Evolutionary conservation across 2,329 filamentous ascomycete species (phyloP).

Genomic region (Thelonectria olida): DNA sequence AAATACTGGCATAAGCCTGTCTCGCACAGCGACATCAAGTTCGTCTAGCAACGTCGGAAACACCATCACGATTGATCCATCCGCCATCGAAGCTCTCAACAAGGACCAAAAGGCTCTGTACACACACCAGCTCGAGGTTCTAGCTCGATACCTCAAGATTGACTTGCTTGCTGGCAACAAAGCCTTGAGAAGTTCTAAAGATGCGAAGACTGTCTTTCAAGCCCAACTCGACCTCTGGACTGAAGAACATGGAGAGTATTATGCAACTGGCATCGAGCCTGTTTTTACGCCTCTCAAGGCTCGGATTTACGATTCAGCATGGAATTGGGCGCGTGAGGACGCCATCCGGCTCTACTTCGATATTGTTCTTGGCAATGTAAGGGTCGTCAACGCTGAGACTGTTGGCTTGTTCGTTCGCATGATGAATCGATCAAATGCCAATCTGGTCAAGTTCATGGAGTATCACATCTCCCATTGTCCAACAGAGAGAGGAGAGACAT

Average conservation of each 20-base stretch:
- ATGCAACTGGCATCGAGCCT: slow-evolving; percentile 92
- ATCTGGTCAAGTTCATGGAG: slow-evolving; percentile 98
- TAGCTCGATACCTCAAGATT: slow-evolving; percentile 96
- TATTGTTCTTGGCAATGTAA: slow-evolving; percentile 94
- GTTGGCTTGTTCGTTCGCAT: slow-evolving; percentile 98
- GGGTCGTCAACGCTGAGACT: slow-evolving; percentile 95
- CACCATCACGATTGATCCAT: slow-evolving; percentile 99
- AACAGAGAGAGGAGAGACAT: slow-evolving; percentile 95
- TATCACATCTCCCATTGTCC: slow-evolving; percentile 99
- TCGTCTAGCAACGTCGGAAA: slow-evolving; percentile 74
- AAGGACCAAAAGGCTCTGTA: slow-evolving; percentile 96
- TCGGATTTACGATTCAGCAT: slow-evolving; percentile 95
- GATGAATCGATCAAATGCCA: slow-evolving; percentile 98
- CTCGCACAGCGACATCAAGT: slow-evolving; percentile 78
- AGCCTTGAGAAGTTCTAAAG: slow-evolving; percentile 83
- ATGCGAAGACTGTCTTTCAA: slow-evolving; percentile 88
- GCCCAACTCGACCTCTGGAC: slow-evolving; percentile 95
- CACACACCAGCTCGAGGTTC: slow-evolving; percentile 97
- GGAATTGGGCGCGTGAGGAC: slow-evolving; percentile 99
- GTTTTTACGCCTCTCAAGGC: slow-evolving; percentile 94
- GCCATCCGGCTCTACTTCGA: slow-evolving; percentile 99
- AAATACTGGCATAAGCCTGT: slow-evolving; percentile 83
- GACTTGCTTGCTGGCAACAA: slow-evolving; percentile 97
- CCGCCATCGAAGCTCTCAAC: slow-evolving; percentile 93
- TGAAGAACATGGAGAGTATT: slow-evolving; percentile 95